Base-by-base conservation (phyloP, 306 rosid species). In the Cicer pinnatifidum region DNA sequence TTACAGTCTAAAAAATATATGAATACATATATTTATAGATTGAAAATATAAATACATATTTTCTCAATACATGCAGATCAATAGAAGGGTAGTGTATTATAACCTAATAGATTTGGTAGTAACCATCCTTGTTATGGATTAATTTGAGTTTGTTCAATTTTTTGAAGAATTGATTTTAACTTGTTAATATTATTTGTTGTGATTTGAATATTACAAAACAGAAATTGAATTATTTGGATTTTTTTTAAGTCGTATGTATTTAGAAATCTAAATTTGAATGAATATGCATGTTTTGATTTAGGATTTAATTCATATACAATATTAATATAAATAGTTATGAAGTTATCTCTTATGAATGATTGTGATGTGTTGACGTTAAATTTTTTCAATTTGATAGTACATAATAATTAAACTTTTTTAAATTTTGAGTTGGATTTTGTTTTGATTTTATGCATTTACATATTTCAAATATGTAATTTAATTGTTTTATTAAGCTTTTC, bases 401-500 rank as follows among this genome's bases (percentile, higher is more conserved):
- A 28, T 28, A 28, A 5, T 28, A 28, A 28, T 28, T 28, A 28
- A 28, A 28, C 35, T 28, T 28, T 28, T 28, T 28, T 28, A 28
- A 47, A 5, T 12, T 20, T 20, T 9, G 39, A 56, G 63, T 9
- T 57, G 39, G 6, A 28, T 28, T 58, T 23, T 58, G 4, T 8
- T 61, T 13, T 48, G 6, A 9, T 35, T 35, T 12, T 6, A 39
- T 40, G 8, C 9, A 2, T 62, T 38, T 37, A 61, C 67, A n/a
- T 35, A 61, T 38, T 59, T 35, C 66, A 59, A 61, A 61, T n/a
- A 12, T 35, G 16, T 46, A 8, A 48, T 13, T 68, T 33, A n/a
- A 7, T 44, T 9, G 37, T 38, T 37, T 37, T 52, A 53, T 39
- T 16, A 40, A 8, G 75, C 33, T 56, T 53, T 3, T 11, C 54